Percentiles rank a stretch among this genome's conserved stretches.
These are phyloP conservation scores for Trichocladium antarcticum DNA, from an alignment of 495 filamentous ascomycete genomes.

Conservation along the genomic window DNA sequence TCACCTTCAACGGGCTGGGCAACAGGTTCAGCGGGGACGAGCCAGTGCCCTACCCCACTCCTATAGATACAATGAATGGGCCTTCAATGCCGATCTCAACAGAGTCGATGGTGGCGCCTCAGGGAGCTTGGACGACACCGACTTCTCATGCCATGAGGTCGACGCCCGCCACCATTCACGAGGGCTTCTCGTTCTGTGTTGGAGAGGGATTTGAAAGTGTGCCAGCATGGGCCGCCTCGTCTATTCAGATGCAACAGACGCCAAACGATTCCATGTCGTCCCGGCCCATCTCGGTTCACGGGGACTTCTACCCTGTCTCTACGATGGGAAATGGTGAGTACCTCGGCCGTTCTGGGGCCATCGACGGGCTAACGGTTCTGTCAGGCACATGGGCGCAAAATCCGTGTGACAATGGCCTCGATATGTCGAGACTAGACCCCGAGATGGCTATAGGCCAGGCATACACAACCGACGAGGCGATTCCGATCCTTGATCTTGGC, in stretches of 20 bases:
- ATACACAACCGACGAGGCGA: constrained; percentile 45
- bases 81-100: constrained; percentile 29
- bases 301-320: constrained; percentile 42
- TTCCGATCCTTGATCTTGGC: constrained; percentile 43
- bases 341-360: constrained; percentile 8
- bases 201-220: constrained; percentile 39
- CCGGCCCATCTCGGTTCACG: constrained; percentile 40
- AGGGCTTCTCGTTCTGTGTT: constrained; percentile 48
- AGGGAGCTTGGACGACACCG: constrained; percentile 37
- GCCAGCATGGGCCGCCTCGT: constrained; percentile 45
- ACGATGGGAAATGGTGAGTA: constrained; percentile 42
- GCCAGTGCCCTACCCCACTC: constrained; percentile 26
- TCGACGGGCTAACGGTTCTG: constrained; percentile 22
- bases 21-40: constrained; percentile 32
- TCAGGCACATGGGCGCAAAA: constrained; percentile 42
- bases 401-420: constrained; percentile 40
- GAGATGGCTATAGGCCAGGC: constrained; percentile 45
- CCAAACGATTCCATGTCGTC: constrained; percentile 40
- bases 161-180: constrained; percentile 47
- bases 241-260: constrained; percentile 38
- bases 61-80: constrained; percentile 33
- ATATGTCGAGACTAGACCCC: constrained; percentile 35
- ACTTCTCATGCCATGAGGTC: constrained; percentile 35
- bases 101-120: constrained; percentile 29
- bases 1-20: constrained; percentile 30